Conservation (phyloP, 2,329 filamentous ascomycete genomes). For the Monilinia fructigena region DNA sequence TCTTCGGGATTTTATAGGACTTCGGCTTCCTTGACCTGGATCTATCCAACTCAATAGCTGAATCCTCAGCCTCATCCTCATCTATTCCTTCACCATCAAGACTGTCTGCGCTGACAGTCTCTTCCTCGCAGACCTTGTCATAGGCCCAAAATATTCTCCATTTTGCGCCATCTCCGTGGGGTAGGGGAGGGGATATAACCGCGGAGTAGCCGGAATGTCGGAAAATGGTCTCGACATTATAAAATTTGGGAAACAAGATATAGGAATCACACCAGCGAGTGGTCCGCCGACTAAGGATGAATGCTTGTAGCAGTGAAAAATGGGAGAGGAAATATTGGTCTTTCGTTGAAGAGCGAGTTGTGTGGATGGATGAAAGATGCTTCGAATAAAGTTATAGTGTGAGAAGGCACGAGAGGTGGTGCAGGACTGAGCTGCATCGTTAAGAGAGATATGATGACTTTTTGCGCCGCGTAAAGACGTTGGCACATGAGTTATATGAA, state of each 20-base stretch:
- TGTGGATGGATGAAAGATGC: constrained; percentile 32
- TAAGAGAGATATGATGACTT: constrained; percentile 40
- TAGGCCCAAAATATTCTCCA: constrained; percentile 68
- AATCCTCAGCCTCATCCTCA: constrained; percentile 42
- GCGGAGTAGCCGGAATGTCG: constrained; percentile 72
- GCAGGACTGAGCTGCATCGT: constrained; percentile 63
- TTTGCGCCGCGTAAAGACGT: constrained; percentile 34
- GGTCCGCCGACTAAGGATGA: constrained; percentile 49
- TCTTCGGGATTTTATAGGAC: constrained; percentile 46
- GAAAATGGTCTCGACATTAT: constrained; percentile 35
- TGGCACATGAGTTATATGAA: constrained; percentile 33
- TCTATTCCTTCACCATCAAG: constrained; percentile 58
- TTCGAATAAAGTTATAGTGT: constrained; percentile 49
- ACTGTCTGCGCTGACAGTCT: constrained; percentile 52
- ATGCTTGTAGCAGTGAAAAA: constrained; percentile 50
- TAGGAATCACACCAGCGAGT: constrained; percentile 56
- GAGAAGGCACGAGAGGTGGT: constrained; percentile 51
- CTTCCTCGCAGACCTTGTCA: constrained; percentile 71
- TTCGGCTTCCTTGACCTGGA: constrained; percentile 40
- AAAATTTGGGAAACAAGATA: constrained; percentile 61
- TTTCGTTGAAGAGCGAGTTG: constrained; percentile 47
- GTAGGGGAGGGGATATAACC: constrained; percentile 88
- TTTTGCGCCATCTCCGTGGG: constrained; percentile 54
- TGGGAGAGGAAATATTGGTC: constrained; percentile 51
- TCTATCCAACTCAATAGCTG: constrained; percentile 35